Evolutionary conservation across 75 land plant species (phyloP).

Genomic region (Sequoiadendron giganteum): DNA sequence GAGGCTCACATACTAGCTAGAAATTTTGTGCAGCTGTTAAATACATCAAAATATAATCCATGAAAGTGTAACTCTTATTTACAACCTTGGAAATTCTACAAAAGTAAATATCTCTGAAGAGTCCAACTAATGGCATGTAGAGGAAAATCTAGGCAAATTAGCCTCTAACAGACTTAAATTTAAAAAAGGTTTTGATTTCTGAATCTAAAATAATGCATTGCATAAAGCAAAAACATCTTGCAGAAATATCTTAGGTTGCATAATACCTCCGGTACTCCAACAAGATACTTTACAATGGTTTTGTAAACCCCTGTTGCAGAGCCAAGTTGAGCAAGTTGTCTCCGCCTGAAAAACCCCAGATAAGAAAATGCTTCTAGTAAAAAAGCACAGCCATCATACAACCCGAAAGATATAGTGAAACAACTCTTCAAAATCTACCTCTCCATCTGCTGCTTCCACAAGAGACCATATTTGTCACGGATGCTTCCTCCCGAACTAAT

Average conservation of each 20-base stretch:
- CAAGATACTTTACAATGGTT: conserved; percentile 90
- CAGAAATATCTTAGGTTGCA: background rate
- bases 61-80: background rate
- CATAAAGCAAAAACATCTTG: background rate
- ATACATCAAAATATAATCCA: background rate
- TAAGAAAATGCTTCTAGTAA: background rate
- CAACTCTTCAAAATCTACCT: conserved; percentile 43
- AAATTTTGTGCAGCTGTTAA: background rate
- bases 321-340: conserved; percentile 90
- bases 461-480: conserved; percentile 78
- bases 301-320: conserved; percentile 93
- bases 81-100: background rate
- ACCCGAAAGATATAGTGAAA: too few relatives aligned
- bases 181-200: background rate
- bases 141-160: background rate
- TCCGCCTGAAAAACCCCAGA: conserved; percentile 57
- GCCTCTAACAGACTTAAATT: background rate
- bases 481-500: conserved; percentile 85
- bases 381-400: conserved; percentile 3
- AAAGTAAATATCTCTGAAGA: background rate
- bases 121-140: background rate
- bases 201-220: background rate
- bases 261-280: conserved; percentile 94
- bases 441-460: conserved; percentile 99
- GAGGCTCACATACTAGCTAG: background rate